Evolutionary conservation across 352 stramenopile species (phyloP), one percentile per base, ranked within the genome.

Genomic region (Paralagenidium karlingii): DNA sequence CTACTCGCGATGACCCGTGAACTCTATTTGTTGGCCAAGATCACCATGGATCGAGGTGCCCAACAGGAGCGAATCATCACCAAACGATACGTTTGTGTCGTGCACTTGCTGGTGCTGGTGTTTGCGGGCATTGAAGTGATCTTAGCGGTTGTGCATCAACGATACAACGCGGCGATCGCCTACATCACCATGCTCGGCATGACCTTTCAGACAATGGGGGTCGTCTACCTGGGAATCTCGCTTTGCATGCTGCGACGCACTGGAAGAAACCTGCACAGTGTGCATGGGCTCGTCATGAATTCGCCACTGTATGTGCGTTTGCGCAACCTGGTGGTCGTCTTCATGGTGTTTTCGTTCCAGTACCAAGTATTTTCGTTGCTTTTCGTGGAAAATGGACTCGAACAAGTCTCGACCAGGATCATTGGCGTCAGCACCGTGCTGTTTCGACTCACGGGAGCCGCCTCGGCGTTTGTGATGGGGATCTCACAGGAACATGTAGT

Each of bases 291-390:
- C 1, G 47, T 65, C 25, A 62, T 77, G 5, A 28, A 60, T 33
- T 79, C 66, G 1, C 68, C 64, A 6, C 49, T 79, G 4, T 82
- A 82, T 44, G 55, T 56, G 8, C 68, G 64, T n/a, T n/a, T n/a
- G n/a, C n/a, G n/a, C n/a, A n/a, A n/a, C n/a, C n/a, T n/a, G n/a
- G n/a, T n/a, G n/a, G n/a, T 74, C 30, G 59, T 71, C 38, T 71
- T 60, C 45, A 47, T 53, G 11, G 15, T 59, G 8, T 73, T 70
- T 38, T 59, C 55, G 19, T 60, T 70, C 38, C 62, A 74, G 49
- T 68, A 74, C 41, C 49, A 68, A 27, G 34, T 68, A n/a, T 22
- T 66, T 11, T 68, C 57, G 25, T 41, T 70, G 29, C 51, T 70
- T 24, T 28, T 70, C 39, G 44, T 50, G 53, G 60, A 43, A 34